A percentile compares a stretch with the other conserved stretches of the same genome.
phyloP scores from a whole-genome alignment of 2,329 filamentous ascomycete genomes.

The Colletotrichum tropicale region DNA sequence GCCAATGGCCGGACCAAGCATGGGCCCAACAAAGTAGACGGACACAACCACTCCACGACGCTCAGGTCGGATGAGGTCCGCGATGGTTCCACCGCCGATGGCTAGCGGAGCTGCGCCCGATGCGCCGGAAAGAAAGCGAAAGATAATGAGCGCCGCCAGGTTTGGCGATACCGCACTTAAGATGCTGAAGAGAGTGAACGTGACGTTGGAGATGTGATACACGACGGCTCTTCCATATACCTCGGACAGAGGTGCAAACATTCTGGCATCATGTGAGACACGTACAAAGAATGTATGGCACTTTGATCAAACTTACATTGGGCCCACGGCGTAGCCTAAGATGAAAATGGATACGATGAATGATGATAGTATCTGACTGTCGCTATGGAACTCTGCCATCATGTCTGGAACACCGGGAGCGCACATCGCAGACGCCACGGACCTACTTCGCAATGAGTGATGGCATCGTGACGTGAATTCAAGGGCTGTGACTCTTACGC shows the following conservation, averaged over 20 bases:
- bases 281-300: not conserved
- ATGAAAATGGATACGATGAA: constrained; percentile 67
- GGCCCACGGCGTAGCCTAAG: constrained; percentile 65
- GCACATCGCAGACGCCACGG: constrained; percentile 52
- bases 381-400: constrained; percentile 53
- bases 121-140: constrained; percentile 35
- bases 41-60: constrained; percentile 63
- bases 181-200: constrained; percentile 45
- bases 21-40: constrained; percentile 44
- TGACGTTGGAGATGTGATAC: constrained; percentile 49
- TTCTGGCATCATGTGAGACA: not conserved
- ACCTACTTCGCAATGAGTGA: not conserved
- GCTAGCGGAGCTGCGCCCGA: not conserved
- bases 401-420: constrained; percentile 58
- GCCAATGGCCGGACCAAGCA: constrained; percentile 51
- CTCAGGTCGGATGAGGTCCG: constrained; percentile 65
- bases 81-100: constrained; percentile 68
- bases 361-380: constrained; percentile 45
- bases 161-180: constrained; percentile 20
- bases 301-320: constrained; percentile 32
- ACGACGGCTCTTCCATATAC: constrained; percentile 59
- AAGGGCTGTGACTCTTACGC: constrained; percentile 28
- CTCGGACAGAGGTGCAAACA: constrained; percentile 65
- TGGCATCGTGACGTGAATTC: not conserved
- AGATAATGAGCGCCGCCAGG: constrained; percentile 54